phyloP scores from a whole-genome alignment of 2,329 filamentous ascomycete species.

The Anthostomella pinea region DNA sequence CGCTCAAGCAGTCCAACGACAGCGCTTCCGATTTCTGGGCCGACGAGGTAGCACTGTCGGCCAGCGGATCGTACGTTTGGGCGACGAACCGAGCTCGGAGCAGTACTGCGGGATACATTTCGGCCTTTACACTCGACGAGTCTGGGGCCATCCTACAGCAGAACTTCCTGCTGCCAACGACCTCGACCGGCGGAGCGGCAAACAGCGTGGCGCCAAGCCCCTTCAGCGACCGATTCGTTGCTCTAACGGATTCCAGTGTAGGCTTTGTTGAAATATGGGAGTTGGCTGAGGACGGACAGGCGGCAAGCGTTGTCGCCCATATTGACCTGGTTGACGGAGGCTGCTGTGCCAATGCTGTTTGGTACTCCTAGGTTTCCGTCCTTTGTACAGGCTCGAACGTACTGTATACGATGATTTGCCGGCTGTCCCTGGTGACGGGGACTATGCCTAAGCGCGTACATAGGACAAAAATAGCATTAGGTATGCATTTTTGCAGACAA shows the following conservation, averaged over 20 bases:
- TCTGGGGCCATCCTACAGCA: slow-evolving; percentile 29
- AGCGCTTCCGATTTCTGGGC: slow-evolving; percentile 25
- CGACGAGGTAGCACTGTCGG: slow-evolving; percentile 31
- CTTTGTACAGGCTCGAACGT: too few species aligned
- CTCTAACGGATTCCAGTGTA: slow-evolving; percentile 29
- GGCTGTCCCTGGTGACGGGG: too few species aligned
- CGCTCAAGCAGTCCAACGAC: slow-evolving; percentile 13
- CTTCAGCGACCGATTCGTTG: slow-evolving; percentile 32
- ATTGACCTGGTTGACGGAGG: slow-evolving; percentile 16
- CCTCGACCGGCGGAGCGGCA: slow-evolving; percentile 30
- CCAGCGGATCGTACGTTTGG: slow-evolving; percentile 28
- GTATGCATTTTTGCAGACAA: too few species aligned
- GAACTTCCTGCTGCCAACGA: slow-evolving; percentile 30
- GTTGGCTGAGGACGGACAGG: slow-evolving; percentile 17
- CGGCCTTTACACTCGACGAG: slow-evolving; percentile 28
- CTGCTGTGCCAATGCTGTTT: slow-evolving; percentile 24
- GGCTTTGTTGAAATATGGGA: slow-evolving; percentile 35
- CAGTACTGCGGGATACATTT: slow-evolving; percentile 32
- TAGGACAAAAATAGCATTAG: too few species aligned
- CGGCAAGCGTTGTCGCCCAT: slow-evolving; percentile 10
- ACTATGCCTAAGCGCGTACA: too few species aligned
- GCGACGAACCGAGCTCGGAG: slow-evolving; percentile 22
- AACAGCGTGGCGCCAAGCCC: slow-evolving; percentile 31
- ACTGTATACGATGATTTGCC: too few species aligned
- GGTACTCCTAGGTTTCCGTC: slow-evolving; percentile 11